Conservation (phyloP, 345 rosid genomes). For the Salix viminalis region DNA sequence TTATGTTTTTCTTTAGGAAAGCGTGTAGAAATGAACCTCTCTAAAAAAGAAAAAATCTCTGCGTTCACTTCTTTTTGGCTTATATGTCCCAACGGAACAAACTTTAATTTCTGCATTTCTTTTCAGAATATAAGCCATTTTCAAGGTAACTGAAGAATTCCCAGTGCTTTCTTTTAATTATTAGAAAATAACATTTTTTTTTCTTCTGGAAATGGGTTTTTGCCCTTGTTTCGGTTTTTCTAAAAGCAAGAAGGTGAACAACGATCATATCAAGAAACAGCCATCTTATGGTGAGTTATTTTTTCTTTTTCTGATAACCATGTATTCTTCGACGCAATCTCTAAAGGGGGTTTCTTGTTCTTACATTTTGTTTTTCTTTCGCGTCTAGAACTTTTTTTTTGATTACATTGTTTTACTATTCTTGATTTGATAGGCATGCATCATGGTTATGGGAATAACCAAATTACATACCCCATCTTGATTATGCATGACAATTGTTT, state of each 20-base stretch:
- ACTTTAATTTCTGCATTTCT: neutral
- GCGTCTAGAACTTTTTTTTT: neutral
- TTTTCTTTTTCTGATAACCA: neutral
- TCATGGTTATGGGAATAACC: neutral
- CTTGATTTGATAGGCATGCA: neutral
- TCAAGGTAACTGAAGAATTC: neutral
- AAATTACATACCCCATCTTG: neutral
- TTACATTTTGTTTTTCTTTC: neutral
- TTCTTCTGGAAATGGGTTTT: slow-evolving; percentile 25
- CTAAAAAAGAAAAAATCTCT: neutral
- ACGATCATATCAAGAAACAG: neutral
- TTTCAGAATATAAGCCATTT: neutral
- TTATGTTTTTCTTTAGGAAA: too few relatives aligned
- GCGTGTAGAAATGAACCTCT: neutral
- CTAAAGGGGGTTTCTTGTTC: neutral
- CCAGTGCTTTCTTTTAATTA: neutral
- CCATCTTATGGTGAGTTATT: neutral
- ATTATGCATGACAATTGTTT: neutral
- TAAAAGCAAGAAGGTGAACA: slow-evolving; percentile 18
- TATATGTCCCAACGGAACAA: neutral
- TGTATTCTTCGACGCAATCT: neutral
- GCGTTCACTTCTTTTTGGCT: neutral
- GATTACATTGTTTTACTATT: neutral
- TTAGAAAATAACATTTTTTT: neutral
- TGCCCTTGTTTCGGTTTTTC: slow-evolving; percentile 53